These are phyloP conservation scores for Aspergillus affinis DNA, from an alignment of 495 filamentous ascomycete species.

Conservation along the genomic window DNA sequence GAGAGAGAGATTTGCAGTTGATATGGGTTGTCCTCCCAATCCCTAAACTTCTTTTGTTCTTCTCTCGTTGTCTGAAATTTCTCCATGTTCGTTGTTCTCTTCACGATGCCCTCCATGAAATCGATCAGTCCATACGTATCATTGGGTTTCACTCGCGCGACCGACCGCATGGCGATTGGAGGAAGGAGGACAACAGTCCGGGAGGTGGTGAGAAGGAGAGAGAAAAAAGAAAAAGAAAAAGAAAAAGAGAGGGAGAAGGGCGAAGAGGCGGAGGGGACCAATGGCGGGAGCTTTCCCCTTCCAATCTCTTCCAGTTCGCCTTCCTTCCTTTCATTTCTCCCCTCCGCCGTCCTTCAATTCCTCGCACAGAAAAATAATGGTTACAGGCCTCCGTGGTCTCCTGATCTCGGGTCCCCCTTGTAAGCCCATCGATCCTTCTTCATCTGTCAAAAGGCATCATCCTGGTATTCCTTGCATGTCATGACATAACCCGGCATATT, in stretches of 20 bases:
- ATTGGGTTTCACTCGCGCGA: not conserved
- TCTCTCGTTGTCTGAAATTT: not conserved
- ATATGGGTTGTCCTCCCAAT: not conserved
- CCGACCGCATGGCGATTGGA: not conserved
- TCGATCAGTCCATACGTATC: not conserved
- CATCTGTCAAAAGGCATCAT: slow-evolving; percentile 11
- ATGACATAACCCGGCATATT: slow-evolving; percentile 14
- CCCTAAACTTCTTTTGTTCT: not conserved
- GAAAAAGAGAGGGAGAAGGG: not conserved
- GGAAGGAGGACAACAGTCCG: slow-evolving; percentile 1
- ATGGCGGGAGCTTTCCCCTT: not conserved
- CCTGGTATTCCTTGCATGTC: slow-evolving; percentile 20
- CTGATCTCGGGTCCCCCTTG: not conserved
- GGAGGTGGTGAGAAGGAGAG: not conserved
- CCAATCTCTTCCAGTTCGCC: not conserved
- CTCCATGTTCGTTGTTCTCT: not conserved
- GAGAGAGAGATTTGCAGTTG: not conserved
- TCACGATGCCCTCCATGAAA: not conserved
- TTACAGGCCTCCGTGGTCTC: not conserved
- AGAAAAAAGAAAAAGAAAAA: not conserved
- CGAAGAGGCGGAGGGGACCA: slow-evolving; percentile 1
- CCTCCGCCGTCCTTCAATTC: not conserved
- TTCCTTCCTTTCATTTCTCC: not conserved
- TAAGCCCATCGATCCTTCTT: slow-evolving; percentile 1
- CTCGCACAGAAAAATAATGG: not conserved